A percentile compares a stretch with the other conserved stretches of the same genome.
phyloP scores from a whole-genome alignment of 2,329 filamentous ascomycete species.

The Didymella lethalis region DNA sequence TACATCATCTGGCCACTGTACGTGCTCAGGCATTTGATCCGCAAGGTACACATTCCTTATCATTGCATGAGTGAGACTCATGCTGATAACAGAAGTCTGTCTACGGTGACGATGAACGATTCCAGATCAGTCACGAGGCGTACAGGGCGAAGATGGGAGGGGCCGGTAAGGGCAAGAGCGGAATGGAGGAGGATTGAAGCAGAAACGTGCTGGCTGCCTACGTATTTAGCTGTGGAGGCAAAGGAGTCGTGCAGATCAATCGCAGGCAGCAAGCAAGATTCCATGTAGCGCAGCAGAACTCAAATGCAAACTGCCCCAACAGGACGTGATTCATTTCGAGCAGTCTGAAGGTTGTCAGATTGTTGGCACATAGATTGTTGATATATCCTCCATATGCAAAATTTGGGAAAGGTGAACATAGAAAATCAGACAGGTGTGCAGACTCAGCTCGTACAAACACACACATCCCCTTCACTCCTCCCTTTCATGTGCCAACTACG shows the following conservation, averaged over 20 bases:
- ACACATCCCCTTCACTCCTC: constrained; percentile 24
- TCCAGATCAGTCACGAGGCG: constrained; percentile 4
- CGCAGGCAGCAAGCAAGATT: not conserved
- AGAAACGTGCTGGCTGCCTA: too few relatives aligned
- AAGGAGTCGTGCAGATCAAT: not conserved
- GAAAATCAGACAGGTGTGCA: constrained; percentile 30
- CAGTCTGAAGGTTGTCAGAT: not conserved
- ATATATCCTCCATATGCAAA: constrained; percentile 29
- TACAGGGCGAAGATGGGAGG: constrained; percentile 2
- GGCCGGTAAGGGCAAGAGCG: not conserved
- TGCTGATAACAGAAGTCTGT: constrained; percentile 14
- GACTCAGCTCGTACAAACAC: constrained; percentile 43
- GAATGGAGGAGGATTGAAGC: not conserved
- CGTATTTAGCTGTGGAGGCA: not conserved
- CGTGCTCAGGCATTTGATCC: constrained; percentile 5
- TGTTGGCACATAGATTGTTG: constrained; percentile 22
- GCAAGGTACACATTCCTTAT: not conserved
- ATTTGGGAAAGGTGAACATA: constrained; percentile 21
- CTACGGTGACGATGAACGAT: not conserved
- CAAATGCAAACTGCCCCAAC: not conserved
- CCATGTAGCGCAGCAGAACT: not conserved
- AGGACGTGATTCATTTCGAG: not conserved
- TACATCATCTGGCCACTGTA: constrained; percentile 9
- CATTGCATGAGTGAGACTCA: not conserved
- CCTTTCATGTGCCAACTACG: constrained; percentile 10